Evolutionary conservation across 352 stramenopile species (phyloP).

Genomic region (Paralagenidium karlingii): DNA sequence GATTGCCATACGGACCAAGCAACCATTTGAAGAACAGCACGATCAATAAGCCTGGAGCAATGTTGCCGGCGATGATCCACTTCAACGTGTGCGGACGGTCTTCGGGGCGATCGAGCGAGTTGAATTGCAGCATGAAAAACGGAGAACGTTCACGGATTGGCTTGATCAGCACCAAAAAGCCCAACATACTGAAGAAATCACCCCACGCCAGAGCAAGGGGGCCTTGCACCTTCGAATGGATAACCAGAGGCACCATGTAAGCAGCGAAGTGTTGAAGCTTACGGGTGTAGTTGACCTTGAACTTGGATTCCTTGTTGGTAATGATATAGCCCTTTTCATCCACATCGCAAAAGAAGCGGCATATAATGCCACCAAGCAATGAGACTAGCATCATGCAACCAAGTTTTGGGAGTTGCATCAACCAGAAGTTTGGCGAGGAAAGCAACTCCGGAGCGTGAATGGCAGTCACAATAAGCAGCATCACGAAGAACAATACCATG

Average conservation of each 20-base stretch:
- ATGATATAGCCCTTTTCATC: conserved; percentile 78
- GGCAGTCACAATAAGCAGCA: conserved; percentile 44
- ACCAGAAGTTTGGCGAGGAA: conserved; percentile 61
- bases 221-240: conserved; percentile 48
- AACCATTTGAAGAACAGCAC: conserved; percentile 12
- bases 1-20: conserved; percentile 7
- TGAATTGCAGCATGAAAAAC: conserved; percentile 86
- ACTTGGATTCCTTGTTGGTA: conserved; percentile 68
- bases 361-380: conserved; percentile 55
- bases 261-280: conserved; percentile 77
- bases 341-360: conserved; percentile 65
- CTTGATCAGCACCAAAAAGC: conserved; percentile 78
- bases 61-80: conserved; percentile 47
- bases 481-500: conserved; percentile 34
- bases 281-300: conserved; percentile 84
- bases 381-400: conserved; percentile 74
- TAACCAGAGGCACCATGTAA: conserved; percentile 69
- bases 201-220: conserved; percentile 63
- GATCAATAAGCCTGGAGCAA: conserved; percentile 8
- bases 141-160: conserved; percentile 59
- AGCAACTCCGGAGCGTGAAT: conserved; percentile 52
- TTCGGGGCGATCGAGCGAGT: conserved; percentile 73
- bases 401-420: conserved; percentile 67
- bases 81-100: conserved; percentile 77
- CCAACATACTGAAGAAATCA: conserved; percentile 70